Percentiles rank a stretch among this genome's conserved stretches.
Evolutionary conservation across 441 rosid species (phyloP).

Genomic region (Euphorbia corollata): DNA sequence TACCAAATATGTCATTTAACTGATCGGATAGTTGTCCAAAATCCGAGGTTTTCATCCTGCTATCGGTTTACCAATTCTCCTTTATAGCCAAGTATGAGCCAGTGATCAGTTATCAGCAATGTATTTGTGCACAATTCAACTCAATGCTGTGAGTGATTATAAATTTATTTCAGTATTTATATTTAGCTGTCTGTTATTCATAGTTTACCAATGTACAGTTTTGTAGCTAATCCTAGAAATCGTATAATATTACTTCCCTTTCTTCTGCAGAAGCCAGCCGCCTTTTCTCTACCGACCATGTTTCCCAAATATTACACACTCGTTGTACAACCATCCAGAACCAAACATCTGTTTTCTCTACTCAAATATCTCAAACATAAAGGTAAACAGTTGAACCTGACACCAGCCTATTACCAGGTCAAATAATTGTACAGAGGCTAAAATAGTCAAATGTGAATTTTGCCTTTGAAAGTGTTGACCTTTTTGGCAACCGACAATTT

Average conservation of each 20-base stretch:
- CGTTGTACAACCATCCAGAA: conserved; percentile 70
- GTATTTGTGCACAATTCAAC: background rate
- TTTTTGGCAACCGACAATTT: too few species aligned
- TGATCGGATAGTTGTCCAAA: background rate
- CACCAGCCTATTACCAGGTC: too few species aligned
- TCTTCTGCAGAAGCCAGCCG: conserved; percentile 9
- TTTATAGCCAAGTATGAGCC: background rate
- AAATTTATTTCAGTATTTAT: too few species aligned
- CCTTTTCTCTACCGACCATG: conserved; percentile 41
- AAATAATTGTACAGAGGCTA: too few species aligned
- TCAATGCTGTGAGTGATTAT: background rate
- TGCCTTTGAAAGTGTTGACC: too few species aligned
- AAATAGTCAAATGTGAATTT: too few species aligned
- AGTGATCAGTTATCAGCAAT: background rate
- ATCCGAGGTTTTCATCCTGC: background rate
- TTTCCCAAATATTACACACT: conserved; percentile 47
- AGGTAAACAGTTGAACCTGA: too few species aligned
- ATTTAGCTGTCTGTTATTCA: too few species aligned
- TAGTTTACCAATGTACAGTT: background rate
- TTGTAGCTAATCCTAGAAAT: background rate
- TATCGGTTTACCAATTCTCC: background rate
- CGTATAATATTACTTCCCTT: conserved; percentile 25
- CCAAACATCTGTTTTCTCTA: conserved; percentile 31
- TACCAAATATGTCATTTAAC: background rate
- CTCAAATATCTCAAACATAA: conserved; percentile 14